Evolutionary conservation across 2,329 filamentous ascomycete species (phyloP), one percentile per base, ranked within the genome.

Genomic region (Ophiostoma piceae): DNA sequence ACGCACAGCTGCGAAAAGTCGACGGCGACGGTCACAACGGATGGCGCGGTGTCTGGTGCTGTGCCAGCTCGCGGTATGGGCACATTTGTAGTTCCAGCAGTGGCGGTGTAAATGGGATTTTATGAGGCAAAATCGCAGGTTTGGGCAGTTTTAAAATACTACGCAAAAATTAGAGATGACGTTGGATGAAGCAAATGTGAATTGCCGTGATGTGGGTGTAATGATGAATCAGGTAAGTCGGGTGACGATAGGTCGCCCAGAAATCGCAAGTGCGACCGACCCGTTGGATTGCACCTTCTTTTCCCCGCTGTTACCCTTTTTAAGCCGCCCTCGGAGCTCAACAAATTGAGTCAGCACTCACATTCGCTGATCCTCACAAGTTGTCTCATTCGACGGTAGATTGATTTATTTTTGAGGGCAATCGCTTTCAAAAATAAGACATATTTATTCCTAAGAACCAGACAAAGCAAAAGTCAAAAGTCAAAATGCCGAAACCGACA

Each of bases 1-100:
- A 74, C 73, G 69, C 72, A 73, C 69, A 74, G 72, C 32, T 74
- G 73, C 66, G 73, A 75, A 69, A 71, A 69, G 66, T 72, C 72
- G 37, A 22, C 70, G 37, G 73, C 73, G 67, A 73, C 72, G 54
- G 43, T 77, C 54, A 72, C 64, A 2, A 67, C 71, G 1, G 74
- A 72, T 35, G 71, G 71, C 12, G n/a, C 69, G 1, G 66, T 72
- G 4, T 69, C 69, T 47, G 43, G 43, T 9, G 16, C 19, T 5
- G 43, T 47, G 43, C 43, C 43, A 7, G 43, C 43, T 47, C 19
- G 7, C 6, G 43, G 43, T 7, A 47, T 47, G 43, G 43, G 51
- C 22, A 57, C 51, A 57, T 57, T 57, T 57, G 22, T 57, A n/a
- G 26, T 57, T 26, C 51, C 51, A 29, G 51, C 51, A 9, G 51